phyloP scores from a whole-genome alignment of 768 basidiomycete genomes.

The Naganishia randhawae region DNA sequence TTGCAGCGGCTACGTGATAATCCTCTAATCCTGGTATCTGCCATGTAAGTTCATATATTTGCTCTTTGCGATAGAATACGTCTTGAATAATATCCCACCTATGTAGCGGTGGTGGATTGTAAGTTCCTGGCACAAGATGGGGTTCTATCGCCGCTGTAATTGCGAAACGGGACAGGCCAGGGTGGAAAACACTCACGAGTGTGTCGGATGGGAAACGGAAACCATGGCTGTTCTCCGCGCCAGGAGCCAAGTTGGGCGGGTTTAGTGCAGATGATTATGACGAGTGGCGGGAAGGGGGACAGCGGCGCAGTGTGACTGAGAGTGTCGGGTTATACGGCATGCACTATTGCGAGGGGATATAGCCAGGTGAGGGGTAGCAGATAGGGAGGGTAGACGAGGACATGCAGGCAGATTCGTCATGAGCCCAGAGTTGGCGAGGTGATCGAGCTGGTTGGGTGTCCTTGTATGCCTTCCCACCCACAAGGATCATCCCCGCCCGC shows the following conservation, averaged over 20 bases:
- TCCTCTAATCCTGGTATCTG: conserved; percentile 74
- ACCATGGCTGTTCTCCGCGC: neutral
- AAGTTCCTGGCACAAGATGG: no score
- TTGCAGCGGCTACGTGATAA: conserved; percentile 74
- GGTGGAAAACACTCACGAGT: neutral
- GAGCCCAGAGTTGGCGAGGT: no score
- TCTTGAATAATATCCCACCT: conserved; percentile 81
- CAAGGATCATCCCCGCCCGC: no score
- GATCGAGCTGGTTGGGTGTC: no score
- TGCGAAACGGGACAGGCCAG: no score
- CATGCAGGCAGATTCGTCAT: neutral
- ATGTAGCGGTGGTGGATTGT: neutral
- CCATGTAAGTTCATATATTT: conserved; percentile 75
- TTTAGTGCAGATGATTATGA: neutral
- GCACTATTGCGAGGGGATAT: no score
- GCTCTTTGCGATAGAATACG: conserved; percentile 77
- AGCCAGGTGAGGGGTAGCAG: no score
- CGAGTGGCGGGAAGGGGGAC: neutral
- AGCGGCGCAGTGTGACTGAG: no score
- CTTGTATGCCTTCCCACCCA: no score
- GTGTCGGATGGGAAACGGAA: conserved; percentile 15
- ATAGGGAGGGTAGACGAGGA: no score
- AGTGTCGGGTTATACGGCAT: no score
- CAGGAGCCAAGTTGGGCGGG: neutral
- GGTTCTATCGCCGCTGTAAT: no score